Evolutionary conservation across 179 eudicot species (phyloP).

Genomic region (Vitellaria paradoxa): DNA sequence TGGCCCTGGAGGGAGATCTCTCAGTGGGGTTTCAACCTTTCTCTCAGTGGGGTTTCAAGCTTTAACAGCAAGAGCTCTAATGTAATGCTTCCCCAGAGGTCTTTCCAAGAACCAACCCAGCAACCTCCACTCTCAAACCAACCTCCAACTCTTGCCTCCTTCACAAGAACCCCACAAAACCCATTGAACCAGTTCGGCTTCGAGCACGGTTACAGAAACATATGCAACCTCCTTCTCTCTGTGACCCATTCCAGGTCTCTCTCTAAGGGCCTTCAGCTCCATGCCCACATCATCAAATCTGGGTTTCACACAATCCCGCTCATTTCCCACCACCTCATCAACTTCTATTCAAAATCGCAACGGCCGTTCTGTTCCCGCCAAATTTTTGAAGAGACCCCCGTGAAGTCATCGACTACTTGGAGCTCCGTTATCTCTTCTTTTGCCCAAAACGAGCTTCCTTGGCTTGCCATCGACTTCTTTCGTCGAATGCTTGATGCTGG

Average conservation of each 20-base stretch:
- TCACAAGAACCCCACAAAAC: conserved; percentile 16
- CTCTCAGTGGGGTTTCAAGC: background rate
- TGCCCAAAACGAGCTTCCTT: conserved; percentile 73
- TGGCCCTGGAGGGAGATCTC: too few species aligned
- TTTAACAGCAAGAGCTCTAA: background rate
- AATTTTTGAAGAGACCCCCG: conserved; percentile 50
- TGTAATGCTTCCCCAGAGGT: conserved; percentile 18
- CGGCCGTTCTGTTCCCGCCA: conserved; percentile 50
- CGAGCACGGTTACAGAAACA: conserved; percentile 38
- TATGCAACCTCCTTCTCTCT: conserved; percentile 49
- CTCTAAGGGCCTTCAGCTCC: conserved; percentile 59
- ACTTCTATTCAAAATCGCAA: conserved; percentile 70
- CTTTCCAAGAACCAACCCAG: conserved; percentile 15
- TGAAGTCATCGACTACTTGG: conserved; percentile 69
- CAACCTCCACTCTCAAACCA: background rate
- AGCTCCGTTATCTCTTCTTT: conserved; percentile 70
- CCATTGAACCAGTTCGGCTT: conserved; percentile 28
- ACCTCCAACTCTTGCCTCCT: background rate
- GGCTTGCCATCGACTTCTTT: conserved; percentile 45
- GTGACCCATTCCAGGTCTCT: conserved; percentile 46
- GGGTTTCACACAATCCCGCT: conserved; percentile 56
- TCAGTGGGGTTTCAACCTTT: too few species aligned
- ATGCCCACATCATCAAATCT: conserved; percentile 62
- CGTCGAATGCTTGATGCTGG: conserved; percentile 46
- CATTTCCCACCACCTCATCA: conserved; percentile 68